A percentile compares a stretch with the other conserved stretches of the same genome.
These are phyloP conservation scores for Copromyces sp. DNA, from an alignment of 495 filamentous ascomycete genomes.

Conservation along the genomic window DNA sequence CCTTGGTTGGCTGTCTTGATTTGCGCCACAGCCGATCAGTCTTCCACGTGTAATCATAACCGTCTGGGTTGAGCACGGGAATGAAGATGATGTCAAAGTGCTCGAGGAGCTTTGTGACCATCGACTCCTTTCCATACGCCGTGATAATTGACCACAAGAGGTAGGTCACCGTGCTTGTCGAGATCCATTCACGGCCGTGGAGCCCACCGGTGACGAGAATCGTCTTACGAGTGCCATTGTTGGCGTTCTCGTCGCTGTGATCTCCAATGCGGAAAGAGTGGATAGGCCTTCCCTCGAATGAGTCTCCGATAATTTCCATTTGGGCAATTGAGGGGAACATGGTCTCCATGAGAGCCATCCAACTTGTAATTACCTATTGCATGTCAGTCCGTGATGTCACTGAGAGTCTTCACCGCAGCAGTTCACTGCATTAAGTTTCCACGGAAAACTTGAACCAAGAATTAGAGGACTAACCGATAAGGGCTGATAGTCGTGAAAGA, in stretches of 20 bases:
- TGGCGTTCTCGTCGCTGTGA: constrained; percentile 30
- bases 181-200: constrained; percentile 95
- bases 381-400: not conserved
- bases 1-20: constrained; percentile 74
- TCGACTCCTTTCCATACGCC: constrained; percentile 55
- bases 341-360: constrained; percentile 82
- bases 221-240: constrained; percentile 47
- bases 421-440: constrained; percentile 18
- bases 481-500: constrained; percentile 83
- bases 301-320: constrained; percentile 64
- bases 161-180: constrained; percentile 83
- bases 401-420: not conserved
- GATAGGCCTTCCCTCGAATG: constrained; percentile 81
- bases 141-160: constrained; percentile 83
- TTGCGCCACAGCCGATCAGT: constrained; percentile 91
- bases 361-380: constrained; percentile 41
- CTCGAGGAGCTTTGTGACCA: constrained; percentile 66
- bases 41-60: constrained; percentile 90
- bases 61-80: constrained; percentile 86
- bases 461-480: constrained; percentile 50
- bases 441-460: not conserved
- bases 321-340: constrained; percentile 75
- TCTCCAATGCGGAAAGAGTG: constrained; percentile 71
- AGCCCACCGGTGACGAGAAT: constrained; percentile 76
- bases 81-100: constrained; percentile 79